These are phyloP conservation scores for Monotropa hypopitys DNA, from an alignment of 179 eudicot species.

Conservation along the genomic window DNA sequence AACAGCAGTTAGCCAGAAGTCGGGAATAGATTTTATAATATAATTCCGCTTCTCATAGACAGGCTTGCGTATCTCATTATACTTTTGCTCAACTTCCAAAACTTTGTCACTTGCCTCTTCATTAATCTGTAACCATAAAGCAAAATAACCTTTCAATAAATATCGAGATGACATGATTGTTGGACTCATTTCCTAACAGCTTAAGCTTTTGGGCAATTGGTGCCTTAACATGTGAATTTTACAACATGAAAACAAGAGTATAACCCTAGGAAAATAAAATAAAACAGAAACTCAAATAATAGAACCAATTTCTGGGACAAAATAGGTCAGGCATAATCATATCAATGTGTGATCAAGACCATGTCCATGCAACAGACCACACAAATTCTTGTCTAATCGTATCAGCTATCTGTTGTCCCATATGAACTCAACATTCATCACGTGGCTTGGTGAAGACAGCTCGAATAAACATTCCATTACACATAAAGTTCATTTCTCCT, in stretches of 20 bases:
- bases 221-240: neutral
- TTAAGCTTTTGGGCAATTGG: neutral
- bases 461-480: neutral
- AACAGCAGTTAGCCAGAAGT: conserved; percentile 96
- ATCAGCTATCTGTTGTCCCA: neutral
- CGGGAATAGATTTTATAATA: conserved; percentile 68
- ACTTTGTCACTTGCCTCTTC: conserved; percentile 92
- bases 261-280: neutral
- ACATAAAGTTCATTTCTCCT: neutral
- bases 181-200: neutral
- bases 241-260: neutral
- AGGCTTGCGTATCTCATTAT: conserved; percentile 72
- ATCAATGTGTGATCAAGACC: neutral
- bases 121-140: conserved; percentile 46
- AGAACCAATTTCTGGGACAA: neutral
- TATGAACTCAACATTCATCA: neutral
- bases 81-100: conserved; percentile 81
- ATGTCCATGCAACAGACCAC: neutral
- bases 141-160: neutral
- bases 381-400: neutral
- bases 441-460: neutral
- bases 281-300: neutral
- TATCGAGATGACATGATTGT: neutral
- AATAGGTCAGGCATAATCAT: neutral
- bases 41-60: conserved; percentile 77